Evolutionary conservation across 768 basidiomycete genomes (phyloP), one percentile per base, ranked within the genome.

Genomic region (Psilocybe azurescens): DNA sequence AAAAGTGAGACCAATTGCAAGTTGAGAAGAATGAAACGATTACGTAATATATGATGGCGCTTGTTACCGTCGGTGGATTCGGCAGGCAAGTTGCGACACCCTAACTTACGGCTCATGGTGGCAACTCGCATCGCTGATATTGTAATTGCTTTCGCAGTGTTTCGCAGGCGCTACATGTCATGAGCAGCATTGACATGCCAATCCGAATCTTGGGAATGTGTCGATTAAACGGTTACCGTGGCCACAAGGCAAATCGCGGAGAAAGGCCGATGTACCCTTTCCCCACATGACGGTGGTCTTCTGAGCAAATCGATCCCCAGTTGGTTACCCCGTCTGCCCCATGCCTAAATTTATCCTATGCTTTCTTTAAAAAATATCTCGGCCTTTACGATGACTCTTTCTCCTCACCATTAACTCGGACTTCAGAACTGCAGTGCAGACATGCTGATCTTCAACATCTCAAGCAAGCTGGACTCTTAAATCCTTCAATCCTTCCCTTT

Each of bases 361-460:
- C 56, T 59, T 65, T 54, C 56, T 59, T 16, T 39, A 39, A 29
- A 32, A 58, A 50, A 39, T 53, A 38, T 38, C 48, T n/a, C 30
- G 18, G 29, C 30, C 47, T 44, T 53, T 44, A 39, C 41, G 20
- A 8, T 51, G 16, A 18, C 24, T 54, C 54, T 59, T 32, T 52
- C 61, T 62, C 58, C 49, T 53, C 16, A 60, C 61, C 65, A 63
- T 54, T 57, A 61, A 60, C 59, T 53, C 48, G 46, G 16, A 18
- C 53, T 33, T 53, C 11, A 60, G 48, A 56, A 24, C 62, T 62
- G 59, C 68, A 67, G 64, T 65, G 66, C 62, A 68, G 72, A 67
- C 65, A 77, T 74, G 74, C 68, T 73, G 63, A 64, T 71, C 69
- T 70, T 58, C 38, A 32, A 16, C 20, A 46, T 52, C 50, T 59